Percentiles rank a stretch among this genome's conserved stretches.
Conservation (phyloP, 306 rosid genomes). For the Delonix regia region DNA sequence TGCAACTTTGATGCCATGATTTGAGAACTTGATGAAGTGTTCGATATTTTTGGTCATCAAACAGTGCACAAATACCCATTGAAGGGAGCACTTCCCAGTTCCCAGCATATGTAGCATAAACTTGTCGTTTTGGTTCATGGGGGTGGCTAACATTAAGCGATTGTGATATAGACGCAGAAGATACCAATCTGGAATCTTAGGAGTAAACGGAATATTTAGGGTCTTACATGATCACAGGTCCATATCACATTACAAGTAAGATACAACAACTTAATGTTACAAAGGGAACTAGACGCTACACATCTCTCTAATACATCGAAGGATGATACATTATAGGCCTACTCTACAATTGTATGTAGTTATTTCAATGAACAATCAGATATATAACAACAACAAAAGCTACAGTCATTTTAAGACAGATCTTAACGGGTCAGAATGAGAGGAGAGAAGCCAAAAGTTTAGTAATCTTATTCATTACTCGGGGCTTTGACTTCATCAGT, state of each 20-base stretch:
- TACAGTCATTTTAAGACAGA: conserved; percentile 55
- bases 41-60: conserved; percentile 9
- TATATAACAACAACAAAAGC: conserved; percentile 61
- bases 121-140: conserved; percentile 2
- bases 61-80: conserved; percentile 11
- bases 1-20: conserved; percentile 40
- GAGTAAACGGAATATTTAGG: conserved; percentile 32
- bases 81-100: conserved; percentile 15
- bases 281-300: conserved; percentile 54
- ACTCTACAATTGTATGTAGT: conserved; percentile 58
- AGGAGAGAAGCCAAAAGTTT: conserved; percentile 40
- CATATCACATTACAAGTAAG: conserved; percentile 59
- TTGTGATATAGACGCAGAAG: neutral
- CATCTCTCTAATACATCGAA: conserved; percentile 52
- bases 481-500: conserved; percentile 44
- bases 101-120: neutral
- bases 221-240: conserved; percentile 44
- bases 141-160: neutral
- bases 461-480: conserved; percentile 38
- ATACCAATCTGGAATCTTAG: neutral
- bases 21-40: conserved; percentile 31
- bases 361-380: conserved; percentile 69
- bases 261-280: conserved; percentile 67
- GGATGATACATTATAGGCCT: conserved; percentile 64
- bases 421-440: conserved; percentile 58